These are phyloP conservation scores for Pistacia vera DNA, from an alignment of 345 rosid species.

Conservation along the genomic window DNA sequence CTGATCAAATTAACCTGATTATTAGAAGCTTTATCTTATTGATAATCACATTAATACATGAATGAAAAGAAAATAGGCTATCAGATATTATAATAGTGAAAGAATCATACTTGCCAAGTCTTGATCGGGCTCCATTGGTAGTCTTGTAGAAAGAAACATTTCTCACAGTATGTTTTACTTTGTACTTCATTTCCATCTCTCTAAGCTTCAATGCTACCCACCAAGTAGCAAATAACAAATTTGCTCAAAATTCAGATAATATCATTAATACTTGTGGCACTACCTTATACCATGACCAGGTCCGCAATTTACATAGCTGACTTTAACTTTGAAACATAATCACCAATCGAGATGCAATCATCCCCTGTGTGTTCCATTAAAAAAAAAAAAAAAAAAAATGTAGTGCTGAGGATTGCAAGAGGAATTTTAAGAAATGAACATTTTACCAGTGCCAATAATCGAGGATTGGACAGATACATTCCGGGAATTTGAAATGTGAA, in stretches of 20 bases:
- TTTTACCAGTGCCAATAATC: slow-evolving; percentile 28
- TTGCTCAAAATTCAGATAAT: too few species aligned
- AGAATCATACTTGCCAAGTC: slow-evolving; percentile 35
- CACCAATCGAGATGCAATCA: slow-evolving; percentile 36
- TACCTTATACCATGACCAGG: slow-evolving; percentile 45
- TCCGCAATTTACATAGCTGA: slow-evolving; percentile 23
- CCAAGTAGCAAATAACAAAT: too few species aligned
- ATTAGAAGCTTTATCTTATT: too few species aligned
- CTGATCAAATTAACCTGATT: too few species aligned
- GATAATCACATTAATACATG: too few species aligned
- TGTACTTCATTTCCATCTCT: slow-evolving; percentile 13
- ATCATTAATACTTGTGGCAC: too few species aligned
- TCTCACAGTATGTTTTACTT: slow-evolving; percentile 13
- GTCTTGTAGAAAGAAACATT: too few species aligned
- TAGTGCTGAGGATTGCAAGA: too few species aligned
- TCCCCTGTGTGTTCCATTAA: slow-evolving; percentile 21
- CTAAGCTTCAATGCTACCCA: slow-evolving; percentile 37
- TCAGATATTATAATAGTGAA: too few species aligned
- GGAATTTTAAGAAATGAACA: neutral
- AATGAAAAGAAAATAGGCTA: too few species aligned
- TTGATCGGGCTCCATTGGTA: slow-evolving; percentile 44
- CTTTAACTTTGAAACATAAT: neutral
- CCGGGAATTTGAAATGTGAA: slow-evolving; percentile 26
- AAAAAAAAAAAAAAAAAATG: neutral
- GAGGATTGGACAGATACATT: slow-evolving; percentile 17